A percentile compares a stretch with the other conserved stretches of the same genome.
Conservation (phyloP, 768 basidiomycete genomes). For the Gloeopeniophorella convolvens region DNA sequence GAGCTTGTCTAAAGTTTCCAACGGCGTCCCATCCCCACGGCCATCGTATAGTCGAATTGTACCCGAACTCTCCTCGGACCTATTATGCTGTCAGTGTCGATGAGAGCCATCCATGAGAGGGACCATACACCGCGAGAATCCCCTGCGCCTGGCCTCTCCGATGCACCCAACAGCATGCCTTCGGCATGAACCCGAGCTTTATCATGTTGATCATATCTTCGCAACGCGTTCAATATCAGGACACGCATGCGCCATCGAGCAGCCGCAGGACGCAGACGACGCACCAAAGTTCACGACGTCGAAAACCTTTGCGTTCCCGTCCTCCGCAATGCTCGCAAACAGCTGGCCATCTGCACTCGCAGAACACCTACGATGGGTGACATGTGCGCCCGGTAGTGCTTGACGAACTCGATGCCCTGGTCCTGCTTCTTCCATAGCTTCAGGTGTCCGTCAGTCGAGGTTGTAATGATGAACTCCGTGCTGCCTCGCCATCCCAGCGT, state of each 20-base stretch:
- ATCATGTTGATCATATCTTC: slow-evolving; percentile 99
- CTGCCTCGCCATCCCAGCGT: slow-evolving; percentile 34
- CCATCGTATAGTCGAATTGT: slow-evolving; percentile 88
- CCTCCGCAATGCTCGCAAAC: slow-evolving; percentile 88
- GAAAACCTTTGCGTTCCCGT: slow-evolving; percentile 90
- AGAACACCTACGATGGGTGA: slow-evolving; percentile 72
- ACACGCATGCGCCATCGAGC: too few species aligned
- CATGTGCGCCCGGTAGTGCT: slow-evolving; percentile 93
- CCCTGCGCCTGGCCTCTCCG: slow-evolving; percentile 79
- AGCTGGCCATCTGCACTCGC: slow-evolving; percentile 88
- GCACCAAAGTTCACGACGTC: slow-evolving; percentile 97
- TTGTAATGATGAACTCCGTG: slow-evolving; percentile 90
- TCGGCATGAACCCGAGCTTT: slow-evolving; percentile 79
- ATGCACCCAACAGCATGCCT: slow-evolving; percentile 95
- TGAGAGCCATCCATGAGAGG: background rate
- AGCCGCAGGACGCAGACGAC: too few species aligned
- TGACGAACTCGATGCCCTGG: slow-evolving; percentile 93
- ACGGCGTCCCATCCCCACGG: slow-evolving; percentile 72
- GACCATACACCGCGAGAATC: slow-evolving; percentile 77
- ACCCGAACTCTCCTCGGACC: slow-evolving; percentile 72
- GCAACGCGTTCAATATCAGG: background rate
- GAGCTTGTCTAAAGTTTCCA: slow-evolving; percentile 69
- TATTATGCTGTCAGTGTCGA: slow-evolving; percentile 29
- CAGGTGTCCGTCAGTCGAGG: slow-evolving; percentile 89
- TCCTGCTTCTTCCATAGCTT: slow-evolving; percentile 99